These are phyloP conservation scores for Mycena polygramma DNA, from an alignment of 768 basidiomycete species.

Conservation along the genomic window DNA sequence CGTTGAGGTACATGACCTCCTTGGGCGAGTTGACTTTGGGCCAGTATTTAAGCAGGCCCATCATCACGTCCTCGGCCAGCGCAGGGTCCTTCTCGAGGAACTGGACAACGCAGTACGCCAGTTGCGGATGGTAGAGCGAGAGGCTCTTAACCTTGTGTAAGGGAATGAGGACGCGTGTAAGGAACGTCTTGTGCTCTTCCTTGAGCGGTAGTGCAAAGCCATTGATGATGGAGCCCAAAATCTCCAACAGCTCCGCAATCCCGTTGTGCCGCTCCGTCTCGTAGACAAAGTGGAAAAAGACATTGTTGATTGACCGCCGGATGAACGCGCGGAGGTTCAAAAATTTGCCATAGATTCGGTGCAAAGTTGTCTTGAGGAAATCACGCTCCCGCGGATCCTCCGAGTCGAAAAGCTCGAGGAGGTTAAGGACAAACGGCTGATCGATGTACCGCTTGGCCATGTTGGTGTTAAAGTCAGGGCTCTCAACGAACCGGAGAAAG, in stretches of 20 bases:
- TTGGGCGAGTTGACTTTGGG: slow-evolving; percentile 99
- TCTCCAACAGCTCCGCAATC: slow-evolving; percentile 97
- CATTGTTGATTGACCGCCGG: slow-evolving; percentile 98
- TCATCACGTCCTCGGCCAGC: slow-evolving; percentile 94
- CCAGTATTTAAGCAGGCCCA: slow-evolving; percentile 97
- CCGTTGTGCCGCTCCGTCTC: slow-evolving; percentile 99
- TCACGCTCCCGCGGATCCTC: slow-evolving; percentile 99
- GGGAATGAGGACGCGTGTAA: slow-evolving; percentile 93
- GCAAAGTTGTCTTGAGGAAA: slow-evolving; percentile 98
- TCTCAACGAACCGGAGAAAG: slow-evolving; percentile 98
- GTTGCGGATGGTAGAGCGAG: slow-evolving; percentile 98
- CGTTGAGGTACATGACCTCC: slow-evolving; percentile 99
- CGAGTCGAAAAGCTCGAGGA: slow-evolving; percentile 97
- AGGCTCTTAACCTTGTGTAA: slow-evolving; percentile 98
- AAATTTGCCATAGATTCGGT: slow-evolving; percentile 99
- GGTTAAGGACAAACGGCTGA: slow-evolving; percentile 93
- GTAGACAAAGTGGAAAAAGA: slow-evolving; percentile 99
- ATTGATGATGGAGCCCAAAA: slow-evolving; percentile 99
- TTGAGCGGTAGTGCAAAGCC: slow-evolving; percentile 98
- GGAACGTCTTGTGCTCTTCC: slow-evolving; percentile 98
- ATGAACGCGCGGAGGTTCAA: slow-evolving; percentile 98
- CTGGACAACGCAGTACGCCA: slow-evolving; percentile 99
- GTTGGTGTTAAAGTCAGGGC: slow-evolving; percentile 98
- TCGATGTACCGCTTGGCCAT: slow-evolving; percentile 98
- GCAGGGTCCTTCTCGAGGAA: slow-evolving; percentile 96